Evolutionary conservation across 805 yeast species (phyloP).

Genomic region (Candida tibetensis): DNA sequence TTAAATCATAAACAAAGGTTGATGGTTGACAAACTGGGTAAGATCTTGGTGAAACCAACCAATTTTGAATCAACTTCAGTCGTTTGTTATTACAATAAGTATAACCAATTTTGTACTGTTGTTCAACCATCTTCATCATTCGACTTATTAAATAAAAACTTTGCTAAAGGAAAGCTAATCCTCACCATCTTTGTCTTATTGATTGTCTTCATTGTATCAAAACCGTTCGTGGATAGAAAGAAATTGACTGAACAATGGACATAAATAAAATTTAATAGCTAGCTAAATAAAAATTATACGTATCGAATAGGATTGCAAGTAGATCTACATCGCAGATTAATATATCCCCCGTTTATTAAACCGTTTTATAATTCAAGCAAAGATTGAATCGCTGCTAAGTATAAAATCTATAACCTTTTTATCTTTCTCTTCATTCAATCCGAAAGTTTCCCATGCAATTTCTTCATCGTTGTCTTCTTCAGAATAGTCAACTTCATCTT

Average conservation of each 20-base stretch:
- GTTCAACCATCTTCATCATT: conserved; percentile 81
- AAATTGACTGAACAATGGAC: conserved; percentile 54
- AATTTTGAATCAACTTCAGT: conserved; percentile 78
- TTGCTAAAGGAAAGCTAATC: conserved; percentile 63
- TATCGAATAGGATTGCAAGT: neutral
- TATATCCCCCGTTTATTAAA: no score
- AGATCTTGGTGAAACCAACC: conserved; percentile 44
- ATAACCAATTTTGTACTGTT: conserved; percentile 73
- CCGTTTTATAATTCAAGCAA: conserved; percentile 10
- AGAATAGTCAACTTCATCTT: conserved; percentile 4
- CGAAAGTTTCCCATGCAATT: conserved; percentile 29
- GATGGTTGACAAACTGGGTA: conserved; percentile 14
- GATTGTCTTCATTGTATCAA: conserved; percentile 44
- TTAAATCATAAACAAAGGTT: conserved; percentile 39
- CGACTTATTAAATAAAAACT: conserved; percentile 66
- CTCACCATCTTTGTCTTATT: conserved; percentile 56
- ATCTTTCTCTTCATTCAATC: conserved; percentile 19
- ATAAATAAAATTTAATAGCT: neutral
- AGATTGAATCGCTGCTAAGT: conserved; percentile 19
- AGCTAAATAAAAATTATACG: neutral
- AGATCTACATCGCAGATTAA: neutral
- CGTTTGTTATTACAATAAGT: conserved; percentile 56
- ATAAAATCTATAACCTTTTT: conserved; percentile 19
- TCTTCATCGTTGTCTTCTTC: conserved; percentile 8
- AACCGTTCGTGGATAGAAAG: conserved; percentile 56